Conservation (phyloP, 2,329 filamentous ascomycete species). For the Fusarium oligoseptatum region DNA sequence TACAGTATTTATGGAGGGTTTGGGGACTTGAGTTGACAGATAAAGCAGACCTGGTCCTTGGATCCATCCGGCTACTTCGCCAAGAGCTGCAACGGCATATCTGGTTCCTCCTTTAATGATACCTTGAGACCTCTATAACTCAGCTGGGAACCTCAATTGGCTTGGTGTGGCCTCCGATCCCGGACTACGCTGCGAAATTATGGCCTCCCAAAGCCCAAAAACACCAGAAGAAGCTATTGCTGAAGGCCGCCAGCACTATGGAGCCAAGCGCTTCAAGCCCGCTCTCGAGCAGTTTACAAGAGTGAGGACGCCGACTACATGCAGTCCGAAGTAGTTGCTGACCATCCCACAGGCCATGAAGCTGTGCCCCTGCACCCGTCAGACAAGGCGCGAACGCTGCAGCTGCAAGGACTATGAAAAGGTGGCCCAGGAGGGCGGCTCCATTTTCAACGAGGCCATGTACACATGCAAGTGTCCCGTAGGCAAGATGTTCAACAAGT, state of each 20-base stretch:
- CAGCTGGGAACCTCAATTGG: not conserved
- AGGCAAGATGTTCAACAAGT: conserved; percentile 55
- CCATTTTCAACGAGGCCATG: conserved; percentile 59
- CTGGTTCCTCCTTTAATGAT: not conserved
- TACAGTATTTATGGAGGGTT: not conserved
- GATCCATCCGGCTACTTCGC: not conserved
- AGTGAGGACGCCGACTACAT: conserved; percentile 36
- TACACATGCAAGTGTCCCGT: conserved; percentile 55
- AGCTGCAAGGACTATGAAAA: conserved; percentile 56
- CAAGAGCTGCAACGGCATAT: not conserved
- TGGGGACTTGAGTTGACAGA: conserved; percentile 1
- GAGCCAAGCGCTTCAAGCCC: conserved; percentile 50
- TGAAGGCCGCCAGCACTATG: conserved; percentile 52
- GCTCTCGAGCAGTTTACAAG: conserved; percentile 55
- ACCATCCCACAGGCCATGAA: conserved; percentile 53
- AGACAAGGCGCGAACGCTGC: conserved; percentile 54
- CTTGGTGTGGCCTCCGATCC: not conserved
- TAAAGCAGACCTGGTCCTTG: not conserved
- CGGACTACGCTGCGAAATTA: not conserved
- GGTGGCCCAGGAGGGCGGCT: conserved; percentile 49
- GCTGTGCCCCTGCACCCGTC: conserved; percentile 51
- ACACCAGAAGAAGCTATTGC: conserved; percentile 49
- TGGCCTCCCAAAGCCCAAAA: conserved; percentile 26
- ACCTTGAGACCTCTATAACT: not conserved
- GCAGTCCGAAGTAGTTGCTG: not conserved